phyloP scores from a whole-genome alignment of 192 early-diverging fungal genomes.

The Backusella liffmaniae region DNA sequence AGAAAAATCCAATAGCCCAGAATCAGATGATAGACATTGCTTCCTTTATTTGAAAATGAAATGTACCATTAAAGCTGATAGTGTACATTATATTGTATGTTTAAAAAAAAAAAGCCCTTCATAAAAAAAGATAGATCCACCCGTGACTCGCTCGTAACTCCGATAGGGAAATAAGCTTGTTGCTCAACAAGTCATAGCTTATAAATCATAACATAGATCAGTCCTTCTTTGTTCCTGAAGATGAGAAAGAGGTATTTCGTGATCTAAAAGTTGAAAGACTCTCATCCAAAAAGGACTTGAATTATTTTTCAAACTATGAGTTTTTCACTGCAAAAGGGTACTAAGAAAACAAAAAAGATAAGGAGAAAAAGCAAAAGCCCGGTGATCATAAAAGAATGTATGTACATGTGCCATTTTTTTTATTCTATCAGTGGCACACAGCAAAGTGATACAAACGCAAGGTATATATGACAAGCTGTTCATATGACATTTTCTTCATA shows the following conservation, averaged over 20 bases:
- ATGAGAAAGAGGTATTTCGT: neutral
- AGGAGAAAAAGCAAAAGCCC: neutral
- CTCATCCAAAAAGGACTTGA: neutral
- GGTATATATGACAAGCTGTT: conserved; percentile 4
- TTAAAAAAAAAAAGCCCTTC: neutral
- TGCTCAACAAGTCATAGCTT: too few species aligned
- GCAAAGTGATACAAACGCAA: neutral
- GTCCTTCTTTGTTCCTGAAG: neutral
- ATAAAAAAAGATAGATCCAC: neutral
- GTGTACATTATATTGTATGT: neutral
- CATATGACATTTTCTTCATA: neutral
- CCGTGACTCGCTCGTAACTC: neutral
- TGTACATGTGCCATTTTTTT: neutral
- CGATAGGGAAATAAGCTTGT: neutral
- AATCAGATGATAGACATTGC: neutral
- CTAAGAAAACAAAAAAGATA: neutral
- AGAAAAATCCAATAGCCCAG: neutral
- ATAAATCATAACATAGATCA: neutral
- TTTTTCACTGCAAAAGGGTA: neutral
- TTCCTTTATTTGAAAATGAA: neutral
- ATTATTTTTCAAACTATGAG: neutral
- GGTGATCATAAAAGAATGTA: conserved; percentile 1
- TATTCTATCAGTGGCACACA: neutral
- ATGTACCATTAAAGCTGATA: neutral
- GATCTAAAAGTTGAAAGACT: neutral